Evolutionary conservation across 1,284 basidiomycete genomes (phyloP), one percentile per base, ranked within the genome.

Genomic region (Ustilago sp.): DNA sequence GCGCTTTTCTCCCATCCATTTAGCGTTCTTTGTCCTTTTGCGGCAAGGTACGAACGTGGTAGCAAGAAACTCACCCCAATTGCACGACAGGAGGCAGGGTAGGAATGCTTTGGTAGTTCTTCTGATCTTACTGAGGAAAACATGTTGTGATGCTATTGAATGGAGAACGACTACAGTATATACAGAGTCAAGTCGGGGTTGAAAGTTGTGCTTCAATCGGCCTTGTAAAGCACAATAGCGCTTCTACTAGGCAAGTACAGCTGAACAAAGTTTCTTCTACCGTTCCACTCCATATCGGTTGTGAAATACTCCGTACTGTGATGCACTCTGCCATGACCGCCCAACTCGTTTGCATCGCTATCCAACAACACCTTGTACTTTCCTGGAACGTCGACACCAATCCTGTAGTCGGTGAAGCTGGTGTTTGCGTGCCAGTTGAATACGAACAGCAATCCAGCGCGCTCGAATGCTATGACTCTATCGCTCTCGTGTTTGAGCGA

Each of bases 391-490:
- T 98, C 92, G 15, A 96, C 91, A 6, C 96, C 96, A 56, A 98
- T 91, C 45, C 95, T 91, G 87, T 98, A 99, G 87, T 98, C 94
- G 50, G 92, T 91, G 88, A 92, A 99, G 63, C 94, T 95, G 53
- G 93, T 88, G 15, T 89, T 91, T 3, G 93, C 91, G 87, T 97
- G 92, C 90, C 98, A 97, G 88, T 99, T 99, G 90, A 98, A 98
- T 78, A 98, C 89, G 88, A 98, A 99, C 50, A 99, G 87, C 56
- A 98, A 89, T 35, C 93, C 93, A 13, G 92, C 95, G 57, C 96
- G 91, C 88, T 99, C 96, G 83, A 92, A 98, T 2, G 93, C 95
- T 80, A 99, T 89, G 60, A 97, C 90, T 1, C 79, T 68, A 52
- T 81, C 80, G 31, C 58, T 87, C 86, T 98, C 94, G 86, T 98